Conservation (phyloP, 208 protist genomes). For the Wallacemonas sp. region DNA sequence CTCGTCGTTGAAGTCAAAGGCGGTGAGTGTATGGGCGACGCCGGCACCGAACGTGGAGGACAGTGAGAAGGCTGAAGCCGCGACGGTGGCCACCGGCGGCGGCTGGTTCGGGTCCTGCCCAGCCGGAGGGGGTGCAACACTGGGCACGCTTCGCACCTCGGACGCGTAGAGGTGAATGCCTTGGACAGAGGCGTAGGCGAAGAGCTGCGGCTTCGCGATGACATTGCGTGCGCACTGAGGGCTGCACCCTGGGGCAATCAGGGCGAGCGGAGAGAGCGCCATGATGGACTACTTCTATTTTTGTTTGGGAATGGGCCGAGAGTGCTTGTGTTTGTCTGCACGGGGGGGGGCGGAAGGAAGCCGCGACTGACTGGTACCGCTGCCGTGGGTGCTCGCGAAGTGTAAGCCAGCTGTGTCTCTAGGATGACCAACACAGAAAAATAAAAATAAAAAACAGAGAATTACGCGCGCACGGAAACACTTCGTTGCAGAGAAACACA, state of each 20-base stretch:
- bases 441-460: neutral
- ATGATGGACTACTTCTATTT: slow-evolving; percentile 28
- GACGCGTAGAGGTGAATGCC: slow-evolving; percentile 60
- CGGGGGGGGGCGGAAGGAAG: too few relatives aligned
- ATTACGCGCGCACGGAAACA: too few relatives aligned
- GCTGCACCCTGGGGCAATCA: slow-evolving; percentile 68
- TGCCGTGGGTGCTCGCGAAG: too few relatives aligned
- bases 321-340: too few relatives aligned
- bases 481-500: too few relatives aligned
- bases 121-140: neutral
- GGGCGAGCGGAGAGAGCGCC: slow-evolving; percentile 66
- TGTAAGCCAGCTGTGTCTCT: too few relatives aligned
- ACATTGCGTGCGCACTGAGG: slow-evolving; percentile 52
- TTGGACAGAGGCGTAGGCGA: slow-evolving; percentile 58
- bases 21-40: slow-evolving; percentile 36
- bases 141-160: slow-evolving; percentile 18
- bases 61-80: slow-evolving; percentile 46
- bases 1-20: slow-evolving; percentile 85
- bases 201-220: slow-evolving; percentile 41
- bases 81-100: slow-evolving; percentile 12
- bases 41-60: slow-evolving; percentile 52
- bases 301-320: too few relatives aligned
- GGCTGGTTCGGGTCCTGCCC: slow-evolving; percentile 6
- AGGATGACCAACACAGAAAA: slow-evolving; percentile 1
- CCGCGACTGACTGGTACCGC: too few relatives aligned